phyloP scores from a whole-genome alignment of 2,329 filamentous ascomycete species.

The Microsporum audouinii region DNA sequence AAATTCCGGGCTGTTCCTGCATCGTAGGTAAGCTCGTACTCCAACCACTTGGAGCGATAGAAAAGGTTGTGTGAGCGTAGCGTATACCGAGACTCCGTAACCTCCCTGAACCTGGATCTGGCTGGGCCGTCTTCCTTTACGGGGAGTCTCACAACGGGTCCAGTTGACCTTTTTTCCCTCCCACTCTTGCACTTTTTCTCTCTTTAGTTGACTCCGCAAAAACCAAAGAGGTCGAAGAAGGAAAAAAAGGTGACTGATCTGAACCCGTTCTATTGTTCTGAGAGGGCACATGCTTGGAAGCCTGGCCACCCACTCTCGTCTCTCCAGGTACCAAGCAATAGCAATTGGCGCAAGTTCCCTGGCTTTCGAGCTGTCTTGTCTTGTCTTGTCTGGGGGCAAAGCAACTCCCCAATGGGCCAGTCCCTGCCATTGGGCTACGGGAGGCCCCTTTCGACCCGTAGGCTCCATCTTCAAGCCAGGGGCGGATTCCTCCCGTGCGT shows the following conservation, averaged over 20 bases:
- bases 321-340: neutral
- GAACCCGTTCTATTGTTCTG: neutral
- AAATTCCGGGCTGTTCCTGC: slow-evolving; percentile 2
- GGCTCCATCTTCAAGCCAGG: neutral
- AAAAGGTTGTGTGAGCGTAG: neutral
- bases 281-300: neutral
- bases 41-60: neutral
- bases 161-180: neutral
- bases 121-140: neutral
- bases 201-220: neutral
- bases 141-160: neutral
- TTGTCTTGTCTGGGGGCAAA: neutral
- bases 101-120: slow-evolving; percentile 1
- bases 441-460: slow-evolving; percentile 3
- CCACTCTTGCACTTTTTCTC: neutral
- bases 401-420: neutral
- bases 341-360: neutral
- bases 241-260: slow-evolving; percentile 3
- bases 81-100: neutral
- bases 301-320: neutral
- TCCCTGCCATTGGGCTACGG: slow-evolving; percentile 1
- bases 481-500: slow-evolving; percentile 1
- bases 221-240: neutral
- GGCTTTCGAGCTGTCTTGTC: neutral
- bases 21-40: neutral